Base-by-base conservation (phyloP, 805 yeast genomes). In the Candida ortonii region DNA sequence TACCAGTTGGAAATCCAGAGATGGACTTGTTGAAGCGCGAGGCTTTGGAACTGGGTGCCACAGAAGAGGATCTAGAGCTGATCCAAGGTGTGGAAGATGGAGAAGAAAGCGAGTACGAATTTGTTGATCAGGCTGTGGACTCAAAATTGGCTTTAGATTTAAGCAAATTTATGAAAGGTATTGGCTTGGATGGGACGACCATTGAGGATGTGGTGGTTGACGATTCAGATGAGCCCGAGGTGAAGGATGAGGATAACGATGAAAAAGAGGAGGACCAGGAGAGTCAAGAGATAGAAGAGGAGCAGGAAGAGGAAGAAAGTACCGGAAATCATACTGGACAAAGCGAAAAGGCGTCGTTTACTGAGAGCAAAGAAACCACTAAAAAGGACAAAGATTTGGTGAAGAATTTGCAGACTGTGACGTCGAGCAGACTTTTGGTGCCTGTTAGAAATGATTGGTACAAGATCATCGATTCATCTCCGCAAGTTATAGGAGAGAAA, bases 11-110 rank as follows among this genome's bases (percentile, higher is more conserved):
- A 10, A 53, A 39, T n/a, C 27, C 39, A 12, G 36, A 35, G 10
- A 16, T 22, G 11, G 71, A 64, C 3, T 39, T 65, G 2, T 57
- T 85, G 30, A 78, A 83, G 47, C 75, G 78, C 41, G 94, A 83
- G 62, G 94, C 95, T 3, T 56, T 80, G 10, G 80, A 79, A 15
- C 62, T 89, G 18, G 96, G 97, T 21, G 97, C 96, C 14, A 71
- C 86, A 11, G 93, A 84, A 47, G 89, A 79, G 15, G 97, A 88
- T 57, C 55, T 89, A 28, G 71, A 73, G 27, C 60, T 88, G 32
- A 47, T 89, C 9, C 69, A 71, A 21, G 83, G 70, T 11, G 76
- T 71, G 16, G 49, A 46, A 11, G 53, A 48, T n/a, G 79, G 70
- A 21, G 74, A 66, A 18, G 68, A 63, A 18, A 70, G 77, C 47